Evolutionary conservation across 2,329 filamentous ascomycete species (phyloP), one percentile per base, ranked within the genome.

Genomic region (Coniella lustricola): DNA sequence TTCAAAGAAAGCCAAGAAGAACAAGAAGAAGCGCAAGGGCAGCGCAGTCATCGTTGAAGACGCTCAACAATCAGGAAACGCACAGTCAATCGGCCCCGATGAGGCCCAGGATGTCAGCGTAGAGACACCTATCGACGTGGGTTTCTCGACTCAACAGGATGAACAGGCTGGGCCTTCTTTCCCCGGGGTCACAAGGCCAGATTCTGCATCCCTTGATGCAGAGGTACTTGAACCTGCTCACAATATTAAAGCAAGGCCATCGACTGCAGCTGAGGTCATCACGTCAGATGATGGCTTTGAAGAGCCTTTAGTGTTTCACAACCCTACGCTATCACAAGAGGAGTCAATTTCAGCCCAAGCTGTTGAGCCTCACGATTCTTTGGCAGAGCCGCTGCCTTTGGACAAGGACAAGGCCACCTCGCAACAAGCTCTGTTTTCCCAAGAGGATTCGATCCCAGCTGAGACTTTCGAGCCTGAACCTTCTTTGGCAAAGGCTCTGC

Each of bases 1-100:
- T 4, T 31, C 47, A 4, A 42, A 43, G 7, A 68, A 68, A 48
- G 57, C 62, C 48, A 66, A 65, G 57, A 66, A 65, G 59, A 58
- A 59, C 49, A 59, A 59, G 37, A 62, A 64, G 50, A 53, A 60
- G 47, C 48, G 51, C 20, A 56, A 55, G 36, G 45, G 43, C 31
- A 44, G 43, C 21, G 18, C 22, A 17, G 40, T 33, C 7, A 17
- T 39, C 17, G 43, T 34, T 17, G 43, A 36, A 31, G 13, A 29
- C 21, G 3, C 12, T 18, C 39, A 44, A 35, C 36, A 42, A 36
- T 32, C 39, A n/a, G 47, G 18, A 8, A 33, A 16, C 4, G 16
- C 43, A 3, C 36, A 20, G n/a, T 32, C 35, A 20, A 31, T 13
- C n/a, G 44, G 44, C 7, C 32, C 33, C 12, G 47, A 44, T 13